Percentiles rank a stretch among this genome's conserved stretches.
phyloP scores from a whole-genome alignment of 2,329 filamentous ascomycete genomes.

The Pestalotiopsis sp. region DNA sequence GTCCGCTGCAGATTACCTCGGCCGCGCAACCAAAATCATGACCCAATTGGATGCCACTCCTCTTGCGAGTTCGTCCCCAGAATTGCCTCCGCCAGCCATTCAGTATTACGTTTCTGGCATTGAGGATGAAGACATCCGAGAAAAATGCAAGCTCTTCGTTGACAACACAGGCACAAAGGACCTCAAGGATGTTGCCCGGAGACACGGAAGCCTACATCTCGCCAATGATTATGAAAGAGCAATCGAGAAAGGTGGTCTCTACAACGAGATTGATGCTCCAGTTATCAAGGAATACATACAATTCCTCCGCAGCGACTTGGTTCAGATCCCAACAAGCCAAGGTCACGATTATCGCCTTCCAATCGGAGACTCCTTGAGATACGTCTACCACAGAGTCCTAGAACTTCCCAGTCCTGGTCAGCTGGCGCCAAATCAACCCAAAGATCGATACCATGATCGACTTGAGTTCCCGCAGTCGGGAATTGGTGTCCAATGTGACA shows the following conservation, averaged over 20 bases:
- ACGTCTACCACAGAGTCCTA: constrained; percentile 45
- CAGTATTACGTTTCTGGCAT: constrained; percentile 57
- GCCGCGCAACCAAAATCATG: constrained; percentile 44
- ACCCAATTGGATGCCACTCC: constrained; percentile 32
- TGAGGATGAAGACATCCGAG: constrained; percentile 45
- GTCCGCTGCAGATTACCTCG: constrained; percentile 50
- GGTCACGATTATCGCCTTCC: constrained; percentile 39
- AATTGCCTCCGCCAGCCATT: constrained; percentile 24
- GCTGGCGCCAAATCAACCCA: constrained; percentile 51
- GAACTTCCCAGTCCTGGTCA: constrained; percentile 52
- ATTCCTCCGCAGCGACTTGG: constrained; percentile 48
- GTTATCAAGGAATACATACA: constrained; percentile 52
- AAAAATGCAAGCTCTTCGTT: constrained; percentile 39
- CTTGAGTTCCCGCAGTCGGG: constrained; percentile 79
- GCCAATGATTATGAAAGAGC: constrained; percentile 58
- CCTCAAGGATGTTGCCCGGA: constrained; percentile 46
- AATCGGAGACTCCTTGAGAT: constrained; percentile 32
- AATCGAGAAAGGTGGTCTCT: constrained; percentile 48
- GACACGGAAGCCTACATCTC: constrained; percentile 59
- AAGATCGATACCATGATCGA: constrained; percentile 56
- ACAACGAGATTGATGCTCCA: constrained; percentile 36
- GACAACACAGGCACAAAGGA: constrained; percentile 23
- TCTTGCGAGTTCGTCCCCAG: constrained; percentile 20
- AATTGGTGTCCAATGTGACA: constrained; percentile 85
- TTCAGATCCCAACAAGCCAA: constrained; percentile 18